phyloP scores from a whole-genome alignment of 352 stramenopile genomes.

The Phytopythium helicoides region DNA sequence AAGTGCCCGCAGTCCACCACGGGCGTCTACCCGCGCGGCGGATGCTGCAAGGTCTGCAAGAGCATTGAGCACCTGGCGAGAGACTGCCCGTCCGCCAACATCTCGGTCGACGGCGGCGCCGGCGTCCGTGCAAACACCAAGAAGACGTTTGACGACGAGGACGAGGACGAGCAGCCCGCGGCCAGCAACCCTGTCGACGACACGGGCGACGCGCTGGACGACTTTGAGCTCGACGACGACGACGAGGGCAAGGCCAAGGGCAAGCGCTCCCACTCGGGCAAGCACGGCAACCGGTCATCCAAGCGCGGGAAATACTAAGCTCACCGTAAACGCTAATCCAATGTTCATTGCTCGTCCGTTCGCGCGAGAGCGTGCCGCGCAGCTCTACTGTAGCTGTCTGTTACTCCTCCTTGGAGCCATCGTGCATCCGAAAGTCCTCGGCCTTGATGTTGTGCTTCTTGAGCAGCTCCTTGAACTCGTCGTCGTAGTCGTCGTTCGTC shows the following conservation, averaged over 20 bases:
- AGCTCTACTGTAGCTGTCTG: too few relatives aligned
- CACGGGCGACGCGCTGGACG: constrained; percentile 55
- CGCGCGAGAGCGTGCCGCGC: too few relatives aligned
- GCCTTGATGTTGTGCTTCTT: constrained; percentile 76
- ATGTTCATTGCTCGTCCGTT: too few relatives aligned
- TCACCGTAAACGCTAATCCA: constrained; percentile 1
- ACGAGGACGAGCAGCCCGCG: constrained; percentile 35
- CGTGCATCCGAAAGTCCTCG: constrained; percentile 43
- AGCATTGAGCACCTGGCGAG: constrained; percentile 80
- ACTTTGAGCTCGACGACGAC: constrained; percentile 37
- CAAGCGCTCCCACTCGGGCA: constrained; percentile 14
- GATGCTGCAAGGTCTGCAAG: constrained; percentile 88
- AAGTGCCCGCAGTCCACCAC: constrained; percentile 86
- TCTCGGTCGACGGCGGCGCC: constrained; percentile 55
- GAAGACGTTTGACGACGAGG: constrained; percentile 63
- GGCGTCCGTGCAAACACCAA: constrained; percentile 72
- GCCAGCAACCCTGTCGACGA: constrained; percentile 36
- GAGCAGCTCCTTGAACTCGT: constrained; percentile 82
- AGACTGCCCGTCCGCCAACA: constrained; percentile 76
- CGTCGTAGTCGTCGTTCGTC: constrained; percentile 70
- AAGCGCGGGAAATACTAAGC: constrained; percentile 55
- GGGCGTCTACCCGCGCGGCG: constrained; percentile 87
- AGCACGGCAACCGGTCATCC: background rate
- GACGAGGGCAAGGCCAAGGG: constrained; percentile 12
- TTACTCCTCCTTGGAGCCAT: too few relatives aligned